Conservation (phyloP, 768 basidiomycete species). For the Favolaschia claudopus region DNA sequence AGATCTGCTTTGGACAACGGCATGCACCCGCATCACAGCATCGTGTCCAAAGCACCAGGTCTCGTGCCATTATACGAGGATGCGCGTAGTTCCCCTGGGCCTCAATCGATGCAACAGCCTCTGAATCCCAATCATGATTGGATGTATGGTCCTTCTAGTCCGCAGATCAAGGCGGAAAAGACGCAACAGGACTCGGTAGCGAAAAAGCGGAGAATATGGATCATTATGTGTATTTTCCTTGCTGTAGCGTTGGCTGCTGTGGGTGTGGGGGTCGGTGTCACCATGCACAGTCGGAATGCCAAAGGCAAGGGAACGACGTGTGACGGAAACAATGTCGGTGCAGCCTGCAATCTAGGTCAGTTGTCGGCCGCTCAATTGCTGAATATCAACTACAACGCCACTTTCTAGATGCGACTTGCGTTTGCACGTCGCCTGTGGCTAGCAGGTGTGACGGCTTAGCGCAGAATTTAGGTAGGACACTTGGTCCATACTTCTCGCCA, state of each 20-base stretch:
- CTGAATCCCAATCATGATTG: slow-evolving; percentile 7
- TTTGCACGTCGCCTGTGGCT: slow-evolving; percentile 56
- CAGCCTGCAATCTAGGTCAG: slow-evolving; percentile 64
- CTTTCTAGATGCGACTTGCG: slow-evolving; percentile 63
- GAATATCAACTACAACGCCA: slow-evolving; percentile 15
- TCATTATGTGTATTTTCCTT: slow-evolving; percentile 42
- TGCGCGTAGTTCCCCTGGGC: neutral
- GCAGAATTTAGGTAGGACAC: slow-evolving; percentile 44
- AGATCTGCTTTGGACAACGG: slow-evolving; percentile 61
- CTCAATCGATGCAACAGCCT: neutral
- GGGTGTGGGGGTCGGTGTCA: slow-evolving; percentile 54
- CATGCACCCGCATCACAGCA: slow-evolving; percentile 57
- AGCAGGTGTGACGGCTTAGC: slow-evolving; percentile 63
- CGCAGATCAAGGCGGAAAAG: slow-evolving; percentile 10
- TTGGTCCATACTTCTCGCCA: neutral
- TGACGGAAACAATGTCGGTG: slow-evolving; percentile 53
- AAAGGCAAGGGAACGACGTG: slow-evolving; percentile 27
- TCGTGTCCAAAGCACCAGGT: slow-evolving; percentile 28
- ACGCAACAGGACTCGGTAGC: neutral
- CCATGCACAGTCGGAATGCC: slow-evolving; percentile 41
- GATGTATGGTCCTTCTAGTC: slow-evolving; percentile 8
- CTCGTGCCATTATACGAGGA: slow-evolving; percentile 13
- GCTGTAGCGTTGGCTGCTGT: slow-evolving; percentile 49
- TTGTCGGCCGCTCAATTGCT: slow-evolving; percentile 8
- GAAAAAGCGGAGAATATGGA: slow-evolving; percentile 30